Conservation (phyloP, 352 stramenopile species). For the Pythium sp. region DNA sequence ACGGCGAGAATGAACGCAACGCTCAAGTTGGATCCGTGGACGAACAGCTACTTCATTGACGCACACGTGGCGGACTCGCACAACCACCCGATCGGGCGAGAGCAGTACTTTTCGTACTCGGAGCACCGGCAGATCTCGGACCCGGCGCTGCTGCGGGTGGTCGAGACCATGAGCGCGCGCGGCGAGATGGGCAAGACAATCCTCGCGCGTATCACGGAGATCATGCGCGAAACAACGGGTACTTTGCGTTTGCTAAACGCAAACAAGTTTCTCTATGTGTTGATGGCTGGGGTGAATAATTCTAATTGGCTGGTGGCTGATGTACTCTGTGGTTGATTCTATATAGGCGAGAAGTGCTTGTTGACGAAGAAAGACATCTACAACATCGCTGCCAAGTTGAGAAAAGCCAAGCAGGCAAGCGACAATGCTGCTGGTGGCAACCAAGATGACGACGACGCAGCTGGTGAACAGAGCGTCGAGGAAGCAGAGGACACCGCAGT, state of each 20-base stretch:
- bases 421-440: background rate
- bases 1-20: conserved; percentile 9
- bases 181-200: background rate
- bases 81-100: conserved; percentile 11
- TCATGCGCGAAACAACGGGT: conserved; percentile 1
- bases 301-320: background rate
- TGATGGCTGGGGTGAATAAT: background rate
- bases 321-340: background rate
- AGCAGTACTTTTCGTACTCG: conserved; percentile 13
- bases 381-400: background rate
- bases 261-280: no score
- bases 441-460: background rate
- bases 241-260: background rate
- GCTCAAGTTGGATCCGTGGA: background rate
- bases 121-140: conserved; percentile 10
- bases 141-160: conserved; percentile 5
- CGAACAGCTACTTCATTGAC: background rate
- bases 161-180: background rate
- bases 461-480: background rate
- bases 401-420: background rate
- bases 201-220: background rate
- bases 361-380: conserved; percentile 4
- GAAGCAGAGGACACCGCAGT: background rate
- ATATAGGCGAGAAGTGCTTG: background rate
- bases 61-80: background rate